Base-by-base conservation (phyloP, 2,329 filamentous ascomycete species). In the Penicillium vulpinum region DNA sequence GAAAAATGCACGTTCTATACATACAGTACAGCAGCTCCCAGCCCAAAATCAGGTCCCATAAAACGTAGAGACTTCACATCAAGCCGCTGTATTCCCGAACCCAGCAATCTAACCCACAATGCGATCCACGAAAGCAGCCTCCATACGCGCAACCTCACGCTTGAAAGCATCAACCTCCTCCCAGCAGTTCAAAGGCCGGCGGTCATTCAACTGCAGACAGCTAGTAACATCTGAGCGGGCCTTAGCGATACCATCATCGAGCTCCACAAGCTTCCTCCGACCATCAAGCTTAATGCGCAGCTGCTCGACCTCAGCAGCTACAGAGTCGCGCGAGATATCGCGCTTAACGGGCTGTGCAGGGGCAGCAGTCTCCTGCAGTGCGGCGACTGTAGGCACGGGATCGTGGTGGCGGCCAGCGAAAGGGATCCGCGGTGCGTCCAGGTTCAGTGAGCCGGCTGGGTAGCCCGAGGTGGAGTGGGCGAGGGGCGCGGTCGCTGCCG, bases 131-230 rank as follows among this genome's bases (percentile, higher is more conserved):
- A 95, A 97, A 26, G 82, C 82, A 77, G 86, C 88, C 84, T 97
- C 93, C 76, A 97, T 76, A 78, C 85, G 86, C 66, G 89, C 86
- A 49, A 97, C 92, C 81, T 96, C 91, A 68, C 84, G 83, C 85
- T 92, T 96, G 77, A 97, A 97, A 21, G 81, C 82, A 79, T 95
- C 89, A 24, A 97, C 91, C 83, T 97, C 92, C 76, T 87, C 84
- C 89, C 90, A 97, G 83, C 93, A 97, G 80, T 97, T 90, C 72
- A 97, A 80, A 73, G 93, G 92, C 74, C 91, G 84, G 62, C 91
- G 83, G 77, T 97, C 92, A 75, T 97, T 88, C 70, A 88, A 83
- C 60, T 89, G 82, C 80, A 97, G 80, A 74, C 93, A 97, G 67
- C 84, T 83, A 61, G 94, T 85, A 54, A 97, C 86, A 58, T 88